Evolutionary conservation across 768 basidiomycete genomes (phyloP), one percentile per base, ranked within the genome.

Genomic region (Pholiota molesta): DNA sequence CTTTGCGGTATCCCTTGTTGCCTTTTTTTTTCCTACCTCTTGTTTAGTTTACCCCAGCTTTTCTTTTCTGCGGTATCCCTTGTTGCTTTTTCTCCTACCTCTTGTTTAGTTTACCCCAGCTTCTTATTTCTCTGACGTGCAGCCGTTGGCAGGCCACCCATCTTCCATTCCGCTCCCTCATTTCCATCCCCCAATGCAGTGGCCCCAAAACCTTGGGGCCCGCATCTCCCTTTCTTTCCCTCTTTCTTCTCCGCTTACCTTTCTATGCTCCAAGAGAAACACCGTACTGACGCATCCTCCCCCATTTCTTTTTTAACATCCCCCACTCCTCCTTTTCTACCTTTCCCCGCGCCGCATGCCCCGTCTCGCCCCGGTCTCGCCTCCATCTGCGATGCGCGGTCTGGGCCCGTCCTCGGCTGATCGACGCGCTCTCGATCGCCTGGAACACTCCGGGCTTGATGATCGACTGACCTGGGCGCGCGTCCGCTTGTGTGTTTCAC

Each of bases 361-460:
- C 60, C 49, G 49, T 62, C 52, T 60, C 57, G 63, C 63, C 37
- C 57, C 52, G 44, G 54, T 60, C 58, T 51, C 59, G 64, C 53
- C 60, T 28, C n/a, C 57, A 7, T 16, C 33, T 40, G 59, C 39
- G 19, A 45, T 45, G 52, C 14, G 35, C 21, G 51, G 33, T 56
- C 54, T 61, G 53, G 28, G 42, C 42, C 29, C 39, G 55, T 29
- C 26, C 17, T 54, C 49, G 55, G n/a, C 58, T 57, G 42, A 53
- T 52, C 44, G 59, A 28, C 29, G 11, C 19, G 35, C 7, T 23
- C 39, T 55, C 39, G 52, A 54, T 54, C 39, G 26, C 14, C 39
- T 39, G 35, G 53, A 40, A 10, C 28, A 17, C n/a, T 55, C 53
- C 39, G 33, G 53, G n/a, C 53, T 53, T 13, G 2, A 16, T 8